phyloP scores from a whole-genome alignment of 2,329 filamentous ascomycete genomes.

The Xylariaceae sp. region DNA sequence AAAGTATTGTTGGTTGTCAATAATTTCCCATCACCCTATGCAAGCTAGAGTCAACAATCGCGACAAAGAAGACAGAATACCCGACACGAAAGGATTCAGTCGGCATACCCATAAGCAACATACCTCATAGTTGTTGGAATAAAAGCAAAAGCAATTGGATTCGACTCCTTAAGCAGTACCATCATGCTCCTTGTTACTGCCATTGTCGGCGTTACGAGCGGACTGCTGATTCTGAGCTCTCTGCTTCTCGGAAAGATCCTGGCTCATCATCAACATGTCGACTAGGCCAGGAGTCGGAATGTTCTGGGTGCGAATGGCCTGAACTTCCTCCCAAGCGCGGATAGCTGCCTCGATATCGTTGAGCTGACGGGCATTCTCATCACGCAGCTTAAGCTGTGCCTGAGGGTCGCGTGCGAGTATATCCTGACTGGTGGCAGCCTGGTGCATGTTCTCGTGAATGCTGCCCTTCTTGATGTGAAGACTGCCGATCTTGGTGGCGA shows the following conservation, averaged over 20 bases:
- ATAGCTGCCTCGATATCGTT: conserved; percentile 18
- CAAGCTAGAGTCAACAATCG: neutral
- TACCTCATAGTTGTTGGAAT: neutral
- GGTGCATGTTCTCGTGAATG: conserved; percentile 17
- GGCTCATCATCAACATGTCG: conserved; percentile 21
- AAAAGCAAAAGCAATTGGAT: too few species aligned
- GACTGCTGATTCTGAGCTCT: neutral
- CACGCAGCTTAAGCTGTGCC: conserved; percentile 16
- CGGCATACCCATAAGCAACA: neutral
- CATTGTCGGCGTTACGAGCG: neutral
- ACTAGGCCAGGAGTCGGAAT: conserved; percentile 15
- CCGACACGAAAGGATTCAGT: neutral
- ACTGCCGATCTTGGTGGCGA: conserved; percentile 19
- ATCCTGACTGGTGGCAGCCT: conserved; percentile 14
- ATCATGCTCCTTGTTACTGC: neutral
- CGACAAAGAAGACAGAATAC: too few species aligned
- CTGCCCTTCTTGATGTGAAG: conserved; percentile 19
- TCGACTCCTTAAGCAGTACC: too few species aligned
- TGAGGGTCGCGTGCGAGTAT: conserved; percentile 14
- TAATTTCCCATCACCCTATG: neutral
- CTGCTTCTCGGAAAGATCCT: conserved; percentile 14
- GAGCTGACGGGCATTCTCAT: conserved; percentile 12
- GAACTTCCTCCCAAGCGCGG: conserved; percentile 19
- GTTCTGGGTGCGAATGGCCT: conserved; percentile 10
- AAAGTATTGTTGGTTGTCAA: neutral